Evolutionary conservation across 495 filamentous ascomycete species (phyloP), one percentile per base, ranked within the genome.

Genomic region (Penicillium lagena): DNA sequence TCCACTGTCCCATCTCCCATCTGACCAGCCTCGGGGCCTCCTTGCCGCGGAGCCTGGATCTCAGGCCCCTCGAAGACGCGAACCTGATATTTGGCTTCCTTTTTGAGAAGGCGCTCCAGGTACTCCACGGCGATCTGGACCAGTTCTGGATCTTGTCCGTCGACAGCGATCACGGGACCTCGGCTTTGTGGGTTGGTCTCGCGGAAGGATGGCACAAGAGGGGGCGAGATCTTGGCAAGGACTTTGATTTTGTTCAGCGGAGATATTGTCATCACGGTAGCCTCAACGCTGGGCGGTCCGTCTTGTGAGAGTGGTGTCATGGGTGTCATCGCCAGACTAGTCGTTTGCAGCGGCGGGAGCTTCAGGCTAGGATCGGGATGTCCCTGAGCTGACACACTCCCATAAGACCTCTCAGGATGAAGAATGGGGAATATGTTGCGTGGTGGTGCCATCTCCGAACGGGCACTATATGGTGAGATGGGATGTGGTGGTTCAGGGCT

Each of bases 161-260:
- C 93, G 15, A 98, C 62, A 0, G 87, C 83, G 37, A 97, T 82
- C 22, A 96, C 75, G 1, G 87, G 77, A 0, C 94, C 90, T 34
- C 90, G 77, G 17, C 72, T 62, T 42, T 64, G 65, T 30, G 64
- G 51, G 7, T 63, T 70, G n/a, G 12, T 62, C 61, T 53, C 67
- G 1, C 59, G 59, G 47, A 64, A 68, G 17, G 64, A 10, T 55
- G 71, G 22, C 49, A 63, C 63, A 4, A 90, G 67, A 0, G 83
- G 76, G n/a, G 83, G 82, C 5, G 83, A 78, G 35, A 87, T 82
- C 44, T 77, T 78, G n/a, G 75, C 62, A 6, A 89, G 69, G 11
- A 86, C 68, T 52, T 78, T 81, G 63, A 86, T 78, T 55, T 90
- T 91, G 53, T 80, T 80, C 32, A 81, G 50, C 46, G 75, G 79